Evolutionary conservation across 192 early-diverging fungal species (phyloP).

Genomic region (Linderina pennispora): DNA sequence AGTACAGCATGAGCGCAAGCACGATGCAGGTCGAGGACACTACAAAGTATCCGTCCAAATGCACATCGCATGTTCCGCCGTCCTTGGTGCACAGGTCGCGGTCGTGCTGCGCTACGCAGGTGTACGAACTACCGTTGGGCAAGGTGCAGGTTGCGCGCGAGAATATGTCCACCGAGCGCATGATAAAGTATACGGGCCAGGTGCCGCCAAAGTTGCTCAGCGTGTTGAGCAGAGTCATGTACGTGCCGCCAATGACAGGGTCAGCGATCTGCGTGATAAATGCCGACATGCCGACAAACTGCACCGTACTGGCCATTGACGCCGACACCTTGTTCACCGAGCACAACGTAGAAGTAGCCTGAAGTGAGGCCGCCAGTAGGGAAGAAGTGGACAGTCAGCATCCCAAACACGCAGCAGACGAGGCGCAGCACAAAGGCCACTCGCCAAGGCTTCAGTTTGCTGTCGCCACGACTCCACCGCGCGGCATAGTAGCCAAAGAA

Average conservation of each 20-base stretch:
- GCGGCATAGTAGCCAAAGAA: conserved; percentile 98
- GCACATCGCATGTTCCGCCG: conserved; percentile 62
- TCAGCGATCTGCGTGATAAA: conserved; percentile 96
- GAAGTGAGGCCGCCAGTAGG: conserved; percentile 59
- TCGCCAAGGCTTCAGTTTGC: conserved; percentile 88
- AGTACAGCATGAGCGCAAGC: conserved; percentile 55
- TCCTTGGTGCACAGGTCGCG: conserved; percentile 55
- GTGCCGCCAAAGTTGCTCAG: conserved; percentile 96
- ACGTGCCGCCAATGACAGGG: conserved; percentile 88
- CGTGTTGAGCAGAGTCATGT: conserved; percentile 89
- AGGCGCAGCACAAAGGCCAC: conserved; percentile 86
- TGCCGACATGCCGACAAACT: conserved; percentile 93
- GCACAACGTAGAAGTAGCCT: conserved; percentile 72
- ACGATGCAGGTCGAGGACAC: conserved; percentile 67
- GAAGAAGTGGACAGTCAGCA: conserved; percentile 77
- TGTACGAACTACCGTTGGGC: conserved; percentile 33
- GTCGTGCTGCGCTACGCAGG: conserved; percentile 60
- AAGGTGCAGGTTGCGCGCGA: conserved; percentile 71
- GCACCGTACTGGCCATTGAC: conserved; percentile 88
- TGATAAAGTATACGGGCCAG: conserved; percentile 91
- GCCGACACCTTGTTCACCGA: conserved; percentile 71
- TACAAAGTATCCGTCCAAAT: conserved; percentile 84
- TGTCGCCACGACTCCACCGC: conserved; percentile 83
- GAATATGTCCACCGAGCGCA: conserved; percentile 86
- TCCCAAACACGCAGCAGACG: conserved; percentile 68